phyloP scores from a whole-genome alignment of 176 grass and related monocot genomes.

The Lolium perenne region DNA sequence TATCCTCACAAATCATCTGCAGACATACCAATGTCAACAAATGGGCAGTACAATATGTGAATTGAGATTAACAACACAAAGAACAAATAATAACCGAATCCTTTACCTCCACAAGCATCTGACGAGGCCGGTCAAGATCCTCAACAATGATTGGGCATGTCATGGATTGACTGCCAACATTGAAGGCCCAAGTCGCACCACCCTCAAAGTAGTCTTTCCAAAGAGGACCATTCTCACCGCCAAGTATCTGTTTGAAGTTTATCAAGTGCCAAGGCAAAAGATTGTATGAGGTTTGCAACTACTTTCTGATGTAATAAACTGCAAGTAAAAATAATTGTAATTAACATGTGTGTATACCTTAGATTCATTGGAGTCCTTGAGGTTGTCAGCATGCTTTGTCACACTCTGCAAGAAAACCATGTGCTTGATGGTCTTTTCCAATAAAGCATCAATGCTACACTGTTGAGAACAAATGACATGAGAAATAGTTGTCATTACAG shows the following conservation, averaged over 20 bases:
- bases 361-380: conserved; percentile 71
- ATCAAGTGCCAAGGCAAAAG: neutral
- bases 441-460: conserved; percentile 90
- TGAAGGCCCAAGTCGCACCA: conserved; percentile 90
- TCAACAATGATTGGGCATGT: conserved; percentile 81
- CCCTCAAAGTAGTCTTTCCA: conserved; percentile 80
- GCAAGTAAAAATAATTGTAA: conserved; percentile 1
- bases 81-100: conserved; percentile 26
- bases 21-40: conserved; percentile 26
- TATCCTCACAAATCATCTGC: conserved; percentile 87
- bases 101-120: conserved; percentile 86
- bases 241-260: conserved; percentile 57
- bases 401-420: conserved; percentile 93
- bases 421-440: conserved; percentile 90
- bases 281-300: conserved; percentile 33
- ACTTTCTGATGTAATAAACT: conserved; percentile 22
- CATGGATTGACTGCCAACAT: conserved; percentile 76
- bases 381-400: conserved; percentile 75
- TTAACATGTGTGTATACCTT: conserved; percentile 57
- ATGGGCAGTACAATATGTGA: conserved; percentile 6
- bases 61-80: conserved; percentile 20
- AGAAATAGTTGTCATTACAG: conserved; percentile 29
- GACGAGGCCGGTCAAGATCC: conserved; percentile 77
- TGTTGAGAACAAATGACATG: conserved; percentile 54
- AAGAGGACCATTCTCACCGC: conserved; percentile 59